These are phyloP conservation scores for Vitis labrusca DNA, from an alignment of 164 flowering plant species.

Conservation along the genomic window DNA sequence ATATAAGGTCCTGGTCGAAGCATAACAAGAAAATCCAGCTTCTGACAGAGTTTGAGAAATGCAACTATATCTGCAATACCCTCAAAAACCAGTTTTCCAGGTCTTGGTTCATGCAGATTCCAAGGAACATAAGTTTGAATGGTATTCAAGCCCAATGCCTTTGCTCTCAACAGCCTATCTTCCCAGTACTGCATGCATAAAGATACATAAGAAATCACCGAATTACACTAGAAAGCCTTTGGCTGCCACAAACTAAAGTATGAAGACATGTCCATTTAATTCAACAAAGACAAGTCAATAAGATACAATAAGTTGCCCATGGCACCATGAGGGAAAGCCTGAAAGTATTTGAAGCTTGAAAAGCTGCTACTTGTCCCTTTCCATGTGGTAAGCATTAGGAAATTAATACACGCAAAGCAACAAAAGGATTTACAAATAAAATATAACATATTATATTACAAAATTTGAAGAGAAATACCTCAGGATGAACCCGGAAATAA, in stretches of 20 bases:
- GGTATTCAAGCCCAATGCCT: constrained; percentile 94
- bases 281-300: background rate
- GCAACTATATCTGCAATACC: constrained; percentile 80
- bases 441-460: no score
- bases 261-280: background rate
- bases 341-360: background rate
- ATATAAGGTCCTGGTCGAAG: constrained; percentile 97
- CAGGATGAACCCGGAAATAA: constrained; percentile 76
- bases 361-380: background rate
- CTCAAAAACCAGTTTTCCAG: constrained; percentile 65
- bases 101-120: constrained; percentile 90
- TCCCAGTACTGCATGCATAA: constrained; percentile 83
- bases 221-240: background rate
- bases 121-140: constrained; percentile 97
- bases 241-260: no score
- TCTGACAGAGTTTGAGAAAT: constrained; percentile 76
- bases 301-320: background rate
- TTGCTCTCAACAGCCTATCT: constrained; percentile 88
- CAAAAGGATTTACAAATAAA: background rate
- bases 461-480: constrained; percentile 40
- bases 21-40: constrained; percentile 82
- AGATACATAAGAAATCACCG: background rate
- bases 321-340: background rate
- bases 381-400: background rate
- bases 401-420: background rate